Percentiles rank a stretch among this genome's conserved stretches.
Evolutionary conservation across 768 basidiomycete genomes (phyloP).

Genomic region (Leccinum barrowsii): DNA sequence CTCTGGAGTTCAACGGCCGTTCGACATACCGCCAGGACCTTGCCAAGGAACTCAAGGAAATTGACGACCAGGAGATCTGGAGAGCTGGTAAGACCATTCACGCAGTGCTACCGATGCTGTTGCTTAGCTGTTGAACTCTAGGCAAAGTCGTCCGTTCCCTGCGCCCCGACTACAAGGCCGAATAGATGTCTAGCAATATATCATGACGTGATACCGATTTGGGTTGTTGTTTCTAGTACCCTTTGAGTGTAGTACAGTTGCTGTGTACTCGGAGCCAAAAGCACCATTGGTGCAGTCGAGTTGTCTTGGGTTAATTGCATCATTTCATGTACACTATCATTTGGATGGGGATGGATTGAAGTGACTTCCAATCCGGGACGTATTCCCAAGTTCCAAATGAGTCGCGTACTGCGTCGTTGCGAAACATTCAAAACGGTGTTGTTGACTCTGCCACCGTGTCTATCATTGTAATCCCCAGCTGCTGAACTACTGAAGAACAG

Average conservation of each 20-base stretch:
- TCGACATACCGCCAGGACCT: conserved; percentile 91
- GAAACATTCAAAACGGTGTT: not conserved
- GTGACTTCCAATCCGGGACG: not conserved
- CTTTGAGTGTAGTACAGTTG: conserved; percentile 6
- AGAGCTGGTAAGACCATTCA: conserved; percentile 61
- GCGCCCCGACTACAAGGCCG: conserved; percentile 80
- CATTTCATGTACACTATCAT: conserved; percentile 17
- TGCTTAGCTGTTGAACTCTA: conserved; percentile 19
- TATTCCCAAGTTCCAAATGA: not conserved
- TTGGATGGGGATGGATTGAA: not conserved
- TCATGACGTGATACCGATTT: conserved; percentile 7
- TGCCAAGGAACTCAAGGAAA: conserved; percentile 87
- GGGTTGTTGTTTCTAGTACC: conserved; percentile 3
- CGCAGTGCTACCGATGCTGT: not conserved
- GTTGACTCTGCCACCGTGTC: not conserved
- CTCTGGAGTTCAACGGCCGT: conserved; percentile 93
- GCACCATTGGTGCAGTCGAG: conserved; percentile 23
- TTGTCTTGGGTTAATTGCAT: conserved; percentile 7
- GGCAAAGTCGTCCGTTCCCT: conserved; percentile 90
- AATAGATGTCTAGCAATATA: conserved; percentile 29
- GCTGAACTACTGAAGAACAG: not conserved
- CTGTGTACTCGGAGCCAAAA: conserved; percentile 22
- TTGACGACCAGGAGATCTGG: conserved; percentile 99
- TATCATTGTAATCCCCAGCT: not conserved
- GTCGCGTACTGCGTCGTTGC: conserved; percentile 1